Percentiles rank a stretch among this genome's conserved stretches.
phyloP scores from a whole-genome alignment of 257 asterid genomes.

The Nicotiana benthamiana region DNA sequence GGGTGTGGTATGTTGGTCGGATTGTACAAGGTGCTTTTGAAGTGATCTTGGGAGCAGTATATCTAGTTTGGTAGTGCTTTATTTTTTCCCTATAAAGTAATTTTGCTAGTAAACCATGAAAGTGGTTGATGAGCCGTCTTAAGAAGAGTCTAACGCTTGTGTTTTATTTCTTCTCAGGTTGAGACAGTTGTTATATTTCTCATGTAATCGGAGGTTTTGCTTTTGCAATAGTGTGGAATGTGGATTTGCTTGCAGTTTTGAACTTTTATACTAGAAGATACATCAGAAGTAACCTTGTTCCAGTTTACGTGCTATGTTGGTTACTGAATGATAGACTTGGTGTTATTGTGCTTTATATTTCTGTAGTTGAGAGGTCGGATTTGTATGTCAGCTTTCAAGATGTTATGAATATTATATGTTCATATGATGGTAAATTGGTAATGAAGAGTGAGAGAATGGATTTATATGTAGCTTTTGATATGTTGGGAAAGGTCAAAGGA shows the following conservation, averaged over 20 bases:
- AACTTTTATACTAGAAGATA: not conserved
- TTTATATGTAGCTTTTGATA: not conserved
- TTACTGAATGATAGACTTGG: not conserved
- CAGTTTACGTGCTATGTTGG: not conserved
- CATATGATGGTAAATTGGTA: not conserved
- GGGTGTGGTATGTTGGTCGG: not conserved
- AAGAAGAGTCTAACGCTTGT: not conserved
- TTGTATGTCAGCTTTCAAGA: not conserved
- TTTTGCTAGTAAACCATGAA: not conserved
- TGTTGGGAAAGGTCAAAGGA: not conserved
- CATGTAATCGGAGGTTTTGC: not conserved
- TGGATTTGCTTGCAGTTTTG: constrained; percentile 10
- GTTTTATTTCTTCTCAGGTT: not conserved
- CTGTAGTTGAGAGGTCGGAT: not conserved
- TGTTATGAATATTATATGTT: not conserved
- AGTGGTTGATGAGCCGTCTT: not conserved
- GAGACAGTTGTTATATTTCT: not conserved
- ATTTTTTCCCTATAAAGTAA: not conserved
- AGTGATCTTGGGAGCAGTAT: not conserved
- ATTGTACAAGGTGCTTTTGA: not conserved
- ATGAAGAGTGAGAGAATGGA: not conserved
- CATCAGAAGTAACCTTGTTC: not conserved
- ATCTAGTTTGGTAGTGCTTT: not conserved
- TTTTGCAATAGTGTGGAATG: not conserved
- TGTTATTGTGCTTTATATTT: not conserved